A percentile compares a stretch with the other conserved stretches of the same genome.
Conservation (phyloP, 106 monocot genomes). For the Acorus calamus region DNA sequence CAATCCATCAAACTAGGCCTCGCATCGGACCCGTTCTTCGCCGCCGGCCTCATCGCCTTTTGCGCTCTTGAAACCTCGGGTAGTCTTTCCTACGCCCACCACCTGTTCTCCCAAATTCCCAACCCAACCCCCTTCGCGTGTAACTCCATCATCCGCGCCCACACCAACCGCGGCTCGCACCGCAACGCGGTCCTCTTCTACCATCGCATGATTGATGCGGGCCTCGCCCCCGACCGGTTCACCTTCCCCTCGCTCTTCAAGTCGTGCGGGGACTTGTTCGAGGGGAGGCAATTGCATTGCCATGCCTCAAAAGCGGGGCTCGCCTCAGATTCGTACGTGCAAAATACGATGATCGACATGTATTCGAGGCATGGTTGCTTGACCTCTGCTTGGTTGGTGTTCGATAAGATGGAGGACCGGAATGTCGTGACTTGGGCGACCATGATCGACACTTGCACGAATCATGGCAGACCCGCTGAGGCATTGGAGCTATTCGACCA, state of each 20-base stretch:
- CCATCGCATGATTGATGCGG: background rate
- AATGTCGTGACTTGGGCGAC: too few species aligned
- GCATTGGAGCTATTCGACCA: too few species aligned
- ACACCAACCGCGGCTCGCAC: background rate
- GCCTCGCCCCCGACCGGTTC: constrained; percentile 13
- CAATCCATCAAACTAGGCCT: constrained; percentile 5
- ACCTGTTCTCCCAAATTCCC: constrained; percentile 12
- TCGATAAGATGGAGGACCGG: too few species aligned
- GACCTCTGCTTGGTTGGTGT: too few species aligned
- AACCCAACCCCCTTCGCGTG: constrained; percentile 15
- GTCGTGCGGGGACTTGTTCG: background rate
- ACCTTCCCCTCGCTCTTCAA: constrained; percentile 19
- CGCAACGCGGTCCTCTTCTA: constrained; percentile 3
- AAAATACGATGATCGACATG: too few species aligned
- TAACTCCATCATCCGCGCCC: constrained; percentile 17
- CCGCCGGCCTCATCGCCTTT: constrained; percentile 11
- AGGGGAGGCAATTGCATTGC: background rate
- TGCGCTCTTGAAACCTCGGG: background rate
- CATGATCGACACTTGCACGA: too few species aligned
- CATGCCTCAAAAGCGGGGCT: too few species aligned
- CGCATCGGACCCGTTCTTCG: constrained; percentile 7
- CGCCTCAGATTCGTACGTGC: too few species aligned
- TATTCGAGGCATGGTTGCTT: too few species aligned
- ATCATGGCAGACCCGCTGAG: too few species aligned
- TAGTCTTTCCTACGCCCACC: constrained; percentile 7